Percentiles rank a stretch among this genome's conserved stretches.
Evolutionary conservation across 768 basidiomycete genomes (phyloP).

Genomic region (Amanita subjunquillea): DNA sequence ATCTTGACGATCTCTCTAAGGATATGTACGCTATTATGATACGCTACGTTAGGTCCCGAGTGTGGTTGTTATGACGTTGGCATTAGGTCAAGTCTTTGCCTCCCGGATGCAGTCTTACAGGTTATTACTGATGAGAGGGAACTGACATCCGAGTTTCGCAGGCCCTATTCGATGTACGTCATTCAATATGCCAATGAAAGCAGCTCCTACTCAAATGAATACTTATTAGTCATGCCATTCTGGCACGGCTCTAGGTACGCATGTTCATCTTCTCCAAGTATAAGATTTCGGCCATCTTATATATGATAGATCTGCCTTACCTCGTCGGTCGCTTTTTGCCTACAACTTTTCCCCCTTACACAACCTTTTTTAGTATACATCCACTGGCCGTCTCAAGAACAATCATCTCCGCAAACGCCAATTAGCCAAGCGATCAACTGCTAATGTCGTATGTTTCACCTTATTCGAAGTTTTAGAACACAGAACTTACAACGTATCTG

Average conservation of each 20-base stretch:
- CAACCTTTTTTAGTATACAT: constrained; percentile 33
- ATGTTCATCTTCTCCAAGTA: neutral
- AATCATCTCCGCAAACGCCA: constrained; percentile 18
- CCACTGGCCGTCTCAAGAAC: constrained; percentile 41
- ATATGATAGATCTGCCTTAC: constrained; percentile 17
- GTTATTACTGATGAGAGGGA: neutral
- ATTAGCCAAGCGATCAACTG: constrained; percentile 9
- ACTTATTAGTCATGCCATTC: constrained; percentile 39
- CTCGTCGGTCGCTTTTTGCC: neutral
- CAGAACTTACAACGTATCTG: neutral
- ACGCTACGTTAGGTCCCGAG: neutral
- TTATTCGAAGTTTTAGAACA: neutral
- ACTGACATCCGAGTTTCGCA: constrained; percentile 8
- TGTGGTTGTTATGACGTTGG: neutral
- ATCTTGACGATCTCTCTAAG: constrained; percentile 13
- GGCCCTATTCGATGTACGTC: constrained; percentile 39
- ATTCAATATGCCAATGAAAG: too few relatives aligned
- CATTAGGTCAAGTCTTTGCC: constrained; percentile 33
- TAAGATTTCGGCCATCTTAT: neutral
- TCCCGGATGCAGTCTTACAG: constrained; percentile 39
- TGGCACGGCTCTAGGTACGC: constrained; percentile 29
- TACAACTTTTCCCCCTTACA: neutral
- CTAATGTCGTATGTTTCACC: neutral
- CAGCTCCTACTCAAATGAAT: neutral
- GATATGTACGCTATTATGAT: constrained; percentile 43